Percentiles rank a stretch among this genome's conserved stretches.
phyloP scores from a whole-genome alignment of 176 grass and related monocot species.

The Phoenix roebelenii region DNA sequence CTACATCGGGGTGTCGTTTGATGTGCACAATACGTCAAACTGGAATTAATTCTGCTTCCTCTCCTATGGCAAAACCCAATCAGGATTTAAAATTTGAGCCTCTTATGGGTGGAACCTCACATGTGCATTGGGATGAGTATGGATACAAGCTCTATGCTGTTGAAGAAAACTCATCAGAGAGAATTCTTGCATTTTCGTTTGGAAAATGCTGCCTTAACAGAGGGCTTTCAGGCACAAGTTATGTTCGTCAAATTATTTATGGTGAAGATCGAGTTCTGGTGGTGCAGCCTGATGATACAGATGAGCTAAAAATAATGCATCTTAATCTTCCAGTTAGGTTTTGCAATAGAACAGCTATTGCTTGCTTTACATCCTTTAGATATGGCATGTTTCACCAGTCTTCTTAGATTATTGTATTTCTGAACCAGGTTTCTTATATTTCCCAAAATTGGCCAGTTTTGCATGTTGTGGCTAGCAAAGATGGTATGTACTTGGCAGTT shows the following conservation, averaged over 20 bases:
- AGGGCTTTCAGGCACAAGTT: slow-evolving; percentile 75
- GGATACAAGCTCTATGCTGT: slow-evolving; percentile 86
- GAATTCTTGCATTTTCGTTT: slow-evolving; percentile 86
- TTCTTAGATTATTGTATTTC: slow-evolving; percentile 15
- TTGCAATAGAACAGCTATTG: neutral
- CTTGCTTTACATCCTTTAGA: slow-evolving; percentile 10
- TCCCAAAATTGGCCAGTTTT: slow-evolving; percentile 93
- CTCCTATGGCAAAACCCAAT: slow-evolving; percentile 58
- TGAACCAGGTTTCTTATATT: slow-evolving; percentile 79
- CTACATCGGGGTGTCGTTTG: slow-evolving; percentile 82
- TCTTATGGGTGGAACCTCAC: slow-evolving; percentile 78
- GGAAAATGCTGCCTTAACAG: slow-evolving; percentile 84
- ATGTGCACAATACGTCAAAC: slow-evolving; percentile 97
- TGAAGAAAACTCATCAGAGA: slow-evolving; percentile 78
- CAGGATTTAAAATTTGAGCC: slow-evolving; percentile 66
- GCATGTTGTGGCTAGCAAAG: slow-evolving; percentile 84
- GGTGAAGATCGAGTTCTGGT: slow-evolving; percentile 77
- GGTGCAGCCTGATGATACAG: slow-evolving; percentile 76
- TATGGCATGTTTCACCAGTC: slow-evolving; percentile 19
- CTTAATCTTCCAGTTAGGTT: slow-evolving; percentile 93
- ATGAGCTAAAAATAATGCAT: slow-evolving; percentile 92
- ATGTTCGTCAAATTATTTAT: slow-evolving; percentile 79
- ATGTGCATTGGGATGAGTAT: slow-evolving; percentile 92
- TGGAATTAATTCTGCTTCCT: slow-evolving; percentile 63
- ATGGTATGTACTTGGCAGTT: slow-evolving; percentile 91